These are phyloP conservation scores for Phaeosphaeria sp. DNA, from an alignment of 2,329 filamentous ascomycete genomes.

Conservation along the genomic window DNA sequence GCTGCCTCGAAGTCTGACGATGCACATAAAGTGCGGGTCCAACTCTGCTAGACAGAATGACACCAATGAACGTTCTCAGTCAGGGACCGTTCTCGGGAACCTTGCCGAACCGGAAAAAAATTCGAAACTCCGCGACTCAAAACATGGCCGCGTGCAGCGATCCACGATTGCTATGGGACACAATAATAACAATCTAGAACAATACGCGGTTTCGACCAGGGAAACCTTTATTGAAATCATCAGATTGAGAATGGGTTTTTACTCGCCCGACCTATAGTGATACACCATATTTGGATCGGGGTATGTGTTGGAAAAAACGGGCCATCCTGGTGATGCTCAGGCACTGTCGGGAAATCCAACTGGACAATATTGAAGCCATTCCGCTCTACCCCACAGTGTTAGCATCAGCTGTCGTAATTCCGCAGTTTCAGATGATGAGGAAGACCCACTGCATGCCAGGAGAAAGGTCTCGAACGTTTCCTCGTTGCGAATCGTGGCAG, in stretches of 20 bases:
- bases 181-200: constrained; percentile 20
- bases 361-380: constrained; percentile 44
- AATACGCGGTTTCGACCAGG: constrained; percentile 25
- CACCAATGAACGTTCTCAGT: constrained; percentile 26
- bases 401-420: constrained; percentile 33
- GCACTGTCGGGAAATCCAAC: constrained; percentile 38
- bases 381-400: constrained; percentile 49
- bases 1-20: constrained; percentile 15
- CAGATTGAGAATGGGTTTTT: constrained; percentile 36
- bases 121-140: constrained; percentile 12
- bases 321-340: constrained; percentile 58
- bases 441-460: constrained; percentile 61
- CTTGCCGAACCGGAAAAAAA: constrained; percentile 11
- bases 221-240: constrained; percentile 10
- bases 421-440: constrained; percentile 23
- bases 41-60: constrained; percentile 16
- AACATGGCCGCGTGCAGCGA: constrained; percentile 25
- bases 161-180: constrained; percentile 18
- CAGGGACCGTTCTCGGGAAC: constrained; percentile 21
- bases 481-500: constrained; percentile 73
- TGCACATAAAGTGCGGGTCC: constrained; percentile 22
- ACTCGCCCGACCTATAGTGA: constrained; percentile 37
- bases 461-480: constrained; percentile 72
- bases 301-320: constrained; percentile 70
- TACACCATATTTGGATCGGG: constrained; percentile 64